Percentiles rank a stretch among this genome's conserved stretches.
Evolutionary conservation across 1,139 yeast genomes (phyloP).

Genomic region (Geotrichum fermentans): DNA sequence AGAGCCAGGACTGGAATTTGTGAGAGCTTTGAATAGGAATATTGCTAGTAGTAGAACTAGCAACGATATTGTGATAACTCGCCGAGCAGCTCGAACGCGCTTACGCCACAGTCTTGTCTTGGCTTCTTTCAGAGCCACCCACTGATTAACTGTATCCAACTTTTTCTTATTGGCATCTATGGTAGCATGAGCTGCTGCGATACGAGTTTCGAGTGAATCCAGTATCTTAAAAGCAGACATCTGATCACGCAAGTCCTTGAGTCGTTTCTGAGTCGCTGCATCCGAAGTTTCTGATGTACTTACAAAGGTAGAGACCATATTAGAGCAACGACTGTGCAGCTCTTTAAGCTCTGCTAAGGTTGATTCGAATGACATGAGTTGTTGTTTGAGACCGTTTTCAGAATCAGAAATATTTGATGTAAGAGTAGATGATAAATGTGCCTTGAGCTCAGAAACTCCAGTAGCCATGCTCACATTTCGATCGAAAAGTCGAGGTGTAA

Average conservation of each 20-base stretch:
- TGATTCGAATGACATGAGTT: constrained; percentile 2
- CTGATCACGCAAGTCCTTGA: constrained; percentile 9
- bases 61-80: not conserved
- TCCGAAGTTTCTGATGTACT: constrained; percentile 5
- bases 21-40: not conserved
- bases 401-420: constrained; percentile 6
- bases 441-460: constrained; percentile 10
- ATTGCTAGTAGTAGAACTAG: not conserved
- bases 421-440: constrained; percentile 9
- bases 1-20: not conserved
- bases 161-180: constrained; percentile 10
- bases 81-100: constrained; percentile 5
- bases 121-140: constrained; percentile 13
- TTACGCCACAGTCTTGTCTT: constrained; percentile 6
- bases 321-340: constrained; percentile 8
- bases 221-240: constrained; percentile 13
- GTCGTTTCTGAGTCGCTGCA: constrained; percentile 7
- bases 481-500: not conserved
- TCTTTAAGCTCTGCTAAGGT: constrained; percentile 10
- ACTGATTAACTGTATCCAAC: constrained; percentile 9
- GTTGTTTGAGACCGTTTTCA: constrained; percentile 5
- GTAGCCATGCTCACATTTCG: constrained; percentile 5
- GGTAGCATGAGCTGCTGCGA: constrained; percentile 8
- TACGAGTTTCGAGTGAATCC: constrained; percentile 14
- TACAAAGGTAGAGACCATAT: constrained; percentile 8